Percentiles rank a stretch among this genome's conserved stretches.
These are phyloP conservation scores for Colletotrichum salicis DNA, from an alignment of 2,329 filamentous ascomycete species.

Conservation along the genomic window DNA sequence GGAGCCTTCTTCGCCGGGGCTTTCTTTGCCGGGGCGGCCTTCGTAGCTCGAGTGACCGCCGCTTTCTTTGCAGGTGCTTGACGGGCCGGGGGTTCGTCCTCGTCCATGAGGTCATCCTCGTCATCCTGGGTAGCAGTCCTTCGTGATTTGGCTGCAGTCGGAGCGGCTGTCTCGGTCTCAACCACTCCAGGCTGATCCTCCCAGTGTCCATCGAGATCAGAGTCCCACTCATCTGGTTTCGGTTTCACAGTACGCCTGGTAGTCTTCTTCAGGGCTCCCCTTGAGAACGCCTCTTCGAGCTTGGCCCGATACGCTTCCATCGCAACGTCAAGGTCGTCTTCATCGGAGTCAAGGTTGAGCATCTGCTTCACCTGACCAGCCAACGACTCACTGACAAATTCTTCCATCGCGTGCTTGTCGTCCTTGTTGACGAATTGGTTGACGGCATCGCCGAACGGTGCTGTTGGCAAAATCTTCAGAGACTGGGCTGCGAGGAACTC, in stretches of 20 bases:
- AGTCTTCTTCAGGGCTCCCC: conserved; percentile 66
- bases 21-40: conserved; percentile 49
- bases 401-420: conserved; percentile 90
- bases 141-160: conserved; percentile 43
- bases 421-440: conserved; percentile 94
- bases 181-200: conserved; percentile 79
- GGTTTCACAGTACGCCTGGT: conserved; percentile 72
- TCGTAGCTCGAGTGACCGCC: conserved; percentile 42
- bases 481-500: conserved; percentile 90
- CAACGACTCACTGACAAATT: conserved; percentile 79
- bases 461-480: conserved; percentile 91
- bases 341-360: conserved; percentile 72
- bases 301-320: conserved; percentile 79
- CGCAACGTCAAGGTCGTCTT: conserved; percentile 75
- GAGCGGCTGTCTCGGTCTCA: conserved; percentile 53
- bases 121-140: conserved; percentile 49
- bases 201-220: conserved; percentile 89
- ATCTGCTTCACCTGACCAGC: conserved; percentile 77
- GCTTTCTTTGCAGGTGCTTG: conserved; percentile 46
- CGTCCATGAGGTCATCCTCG: conserved; percentile 61
- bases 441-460: conserved; percentile 92
- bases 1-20: conserved; percentile 59
- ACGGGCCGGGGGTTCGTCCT: conserved; percentile 46
- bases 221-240: conserved; percentile 85
- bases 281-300: conserved; percentile 77